Evolutionary conservation across 1,139 yeast genomes (phyloP).

Genomic region (Saccharomyces uvarum): DNA sequence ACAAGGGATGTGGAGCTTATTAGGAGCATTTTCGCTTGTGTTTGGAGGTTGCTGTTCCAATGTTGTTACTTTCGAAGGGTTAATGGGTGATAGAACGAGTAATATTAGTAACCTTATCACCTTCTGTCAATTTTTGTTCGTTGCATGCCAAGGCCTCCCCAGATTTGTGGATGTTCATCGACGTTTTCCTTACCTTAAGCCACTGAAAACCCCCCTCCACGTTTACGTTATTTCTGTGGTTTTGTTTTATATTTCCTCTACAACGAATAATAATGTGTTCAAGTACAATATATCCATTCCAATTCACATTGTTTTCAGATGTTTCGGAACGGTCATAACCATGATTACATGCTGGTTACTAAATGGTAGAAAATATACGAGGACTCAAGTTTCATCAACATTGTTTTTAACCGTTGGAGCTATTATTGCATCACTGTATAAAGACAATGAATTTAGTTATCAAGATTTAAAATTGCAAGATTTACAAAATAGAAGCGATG

Average conservation of each 20-base stretch:
- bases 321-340: slow-evolving; percentile 57
- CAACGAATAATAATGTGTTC: slow-evolving; percentile 54
- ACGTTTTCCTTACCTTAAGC: slow-evolving; percentile 26
- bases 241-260: slow-evolving; percentile 46
- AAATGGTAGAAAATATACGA: slow-evolving; percentile 41
- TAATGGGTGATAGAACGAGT: slow-evolving; percentile 34
- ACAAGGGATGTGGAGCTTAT: neutral
- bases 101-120: slow-evolving; percentile 49
- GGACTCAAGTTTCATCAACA: slow-evolving; percentile 44
- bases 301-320: slow-evolving; percentile 57
- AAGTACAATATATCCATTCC: slow-evolving; percentile 56
- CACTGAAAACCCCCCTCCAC: slow-evolving; percentile 41
- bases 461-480: neutral
- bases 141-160: slow-evolving; percentile 41
- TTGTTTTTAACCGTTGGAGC: slow-evolving; percentile 50
- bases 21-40: slow-evolving; percentile 34
- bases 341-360: slow-evolving; percentile 49
- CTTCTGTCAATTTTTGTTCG: slow-evolving; percentile 51
- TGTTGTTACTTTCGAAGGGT: slow-evolving; percentile 53
- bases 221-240: slow-evolving; percentile 45
- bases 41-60: slow-evolving; percentile 73
- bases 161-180: slow-evolving; percentile 32
- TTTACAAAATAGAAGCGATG: neutral
- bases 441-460: slow-evolving; percentile 20
- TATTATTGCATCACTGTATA: slow-evolving; percentile 38